Conservation (phyloP, 2,329 filamentous ascomycete genomes). For the Alternaria brassicicola region DNA sequence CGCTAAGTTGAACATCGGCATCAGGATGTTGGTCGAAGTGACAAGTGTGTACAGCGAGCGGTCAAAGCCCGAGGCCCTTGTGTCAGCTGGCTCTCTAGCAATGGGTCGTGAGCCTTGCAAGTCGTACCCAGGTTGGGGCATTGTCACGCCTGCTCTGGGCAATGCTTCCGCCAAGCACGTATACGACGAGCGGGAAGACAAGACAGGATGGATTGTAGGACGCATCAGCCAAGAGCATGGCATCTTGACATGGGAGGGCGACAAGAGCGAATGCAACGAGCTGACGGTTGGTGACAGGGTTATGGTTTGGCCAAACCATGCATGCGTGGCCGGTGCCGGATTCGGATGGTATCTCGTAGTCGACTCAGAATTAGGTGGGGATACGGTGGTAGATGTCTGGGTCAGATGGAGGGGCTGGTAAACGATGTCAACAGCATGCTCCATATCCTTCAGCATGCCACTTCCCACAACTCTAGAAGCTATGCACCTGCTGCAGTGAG, state of each 20-base stretch:
- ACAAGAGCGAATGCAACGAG: constrained; percentile 38
- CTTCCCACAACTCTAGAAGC: neutral
- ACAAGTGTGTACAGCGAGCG: constrained; percentile 65
- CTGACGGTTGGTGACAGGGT: constrained; percentile 70
- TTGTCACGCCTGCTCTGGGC: constrained; percentile 65
- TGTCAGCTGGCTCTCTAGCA: constrained; percentile 72
- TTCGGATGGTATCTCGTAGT: constrained; percentile 77
- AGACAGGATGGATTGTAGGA: constrained; percentile 68
- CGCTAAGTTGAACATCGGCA: constrained; percentile 64
- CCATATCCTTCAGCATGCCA: neutral
- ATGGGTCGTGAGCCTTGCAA: constrained; percentile 75
- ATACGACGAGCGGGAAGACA: constrained; percentile 35
- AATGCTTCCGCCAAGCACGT: constrained; percentile 26
- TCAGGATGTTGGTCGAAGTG: constrained; percentile 75
- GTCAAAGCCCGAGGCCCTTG: constrained; percentile 65
- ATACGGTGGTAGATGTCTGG: constrained; percentile 75
- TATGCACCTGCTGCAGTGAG: neutral
- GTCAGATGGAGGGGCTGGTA: constrained; percentile 73
- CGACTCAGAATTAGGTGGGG: constrained; percentile 62
- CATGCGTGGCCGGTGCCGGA: constrained; percentile 74
- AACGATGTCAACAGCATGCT: neutral
- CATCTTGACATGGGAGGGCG: constrained; percentile 66
- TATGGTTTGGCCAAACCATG: constrained; percentile 79
- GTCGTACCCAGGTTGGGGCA: constrained; percentile 73
- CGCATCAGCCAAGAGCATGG: constrained; percentile 81